Evolutionary conservation across 345 rosid genomes (phyloP), one percentile per base, ranked within the genome.

Genomic region (Syzygium oleosum): DNA sequence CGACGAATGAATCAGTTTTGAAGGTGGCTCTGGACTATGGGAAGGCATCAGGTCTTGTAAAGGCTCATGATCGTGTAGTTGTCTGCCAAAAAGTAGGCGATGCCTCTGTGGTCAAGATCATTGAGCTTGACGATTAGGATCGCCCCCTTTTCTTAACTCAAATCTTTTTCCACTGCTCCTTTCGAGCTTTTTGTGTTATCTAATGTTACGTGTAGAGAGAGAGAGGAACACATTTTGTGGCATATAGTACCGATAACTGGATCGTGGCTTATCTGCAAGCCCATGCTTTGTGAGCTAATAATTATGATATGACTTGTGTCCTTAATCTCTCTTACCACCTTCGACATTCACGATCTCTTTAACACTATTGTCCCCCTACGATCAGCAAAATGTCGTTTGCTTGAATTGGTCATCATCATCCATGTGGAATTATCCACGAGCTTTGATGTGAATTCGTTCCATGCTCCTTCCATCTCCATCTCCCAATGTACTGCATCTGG

Each of bases 21-120:
- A 94, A 95, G 90, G 94, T 93, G 52, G 95, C 97, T 85, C 87
- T 95, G 56, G 95, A 95, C 88, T 93, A 93, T 51, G 97, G 95
- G 41, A 95, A 91, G 91, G 94, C 91, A 41, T 53, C 86, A 5
- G 95, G 95, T 11, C 79, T 94, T 52, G 92, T 94, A 65, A 95
- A 94, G 88, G 59, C 94, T 3, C 97, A 94, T 27, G 97, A 95
- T 55, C 94, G 94, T 6, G 92, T 95, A 5, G 95, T 94, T 7
- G 88, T 95, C 31, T 95, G 95, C 90, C 97, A 95, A 91, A 95
- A 95, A 86, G 90, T 94, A 9, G 94, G 94, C 4, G 94, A 94
- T 59, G 88, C 96, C 27, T 93, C 94, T 2, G 94, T 94, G 46
- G 95, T 94, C 56, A 94, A 93, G 92, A 93, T 93, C 88, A 87